phyloP scores from a whole-genome alignment of 331 rosid genomes.

The Rosa hybrid region DNA sequence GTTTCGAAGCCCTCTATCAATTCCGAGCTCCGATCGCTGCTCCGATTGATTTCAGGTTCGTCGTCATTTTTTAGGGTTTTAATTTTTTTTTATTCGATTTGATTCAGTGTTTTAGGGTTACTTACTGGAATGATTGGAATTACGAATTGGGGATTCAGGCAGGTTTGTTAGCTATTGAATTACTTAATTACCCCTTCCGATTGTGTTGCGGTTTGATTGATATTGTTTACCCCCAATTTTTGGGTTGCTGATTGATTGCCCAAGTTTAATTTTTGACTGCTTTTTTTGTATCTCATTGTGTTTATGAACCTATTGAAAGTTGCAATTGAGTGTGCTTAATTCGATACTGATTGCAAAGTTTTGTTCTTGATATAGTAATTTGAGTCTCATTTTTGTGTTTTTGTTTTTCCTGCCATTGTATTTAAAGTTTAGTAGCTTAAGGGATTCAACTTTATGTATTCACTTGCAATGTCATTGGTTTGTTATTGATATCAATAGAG shows the following conservation, averaged over 20 bases:
- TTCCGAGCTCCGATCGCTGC: slow-evolving; percentile 23
- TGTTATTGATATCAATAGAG: background rate
- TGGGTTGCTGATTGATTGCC: background rate
- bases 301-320: background rate
- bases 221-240: slow-evolving; percentile 21
- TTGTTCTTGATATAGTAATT: background rate
- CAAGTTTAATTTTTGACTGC: slow-evolving; percentile 1
- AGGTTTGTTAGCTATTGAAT: background rate
- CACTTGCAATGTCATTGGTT: background rate
- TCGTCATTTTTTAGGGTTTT: slow-evolving; percentile 24
- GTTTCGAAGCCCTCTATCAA: slow-evolving; percentile 28
- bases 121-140: background rate
- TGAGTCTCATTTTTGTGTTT: background rate
- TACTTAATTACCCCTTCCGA: slow-evolving; percentile 13
- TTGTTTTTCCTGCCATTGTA: background rate
- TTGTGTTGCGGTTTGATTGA: slow-evolving; percentile 11
- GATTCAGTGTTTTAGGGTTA: slow-evolving; percentile 3
- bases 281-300: background rate
- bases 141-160: slow-evolving; percentile 4
- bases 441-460: background rate
- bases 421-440: background rate
- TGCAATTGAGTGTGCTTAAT: background rate
- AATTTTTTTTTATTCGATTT: background rate
- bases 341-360: background rate
- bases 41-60: slow-evolving; percentile 12